Base-by-base conservation (phyloP, 305 asterid species). In the Petunia hybrid region DNA sequence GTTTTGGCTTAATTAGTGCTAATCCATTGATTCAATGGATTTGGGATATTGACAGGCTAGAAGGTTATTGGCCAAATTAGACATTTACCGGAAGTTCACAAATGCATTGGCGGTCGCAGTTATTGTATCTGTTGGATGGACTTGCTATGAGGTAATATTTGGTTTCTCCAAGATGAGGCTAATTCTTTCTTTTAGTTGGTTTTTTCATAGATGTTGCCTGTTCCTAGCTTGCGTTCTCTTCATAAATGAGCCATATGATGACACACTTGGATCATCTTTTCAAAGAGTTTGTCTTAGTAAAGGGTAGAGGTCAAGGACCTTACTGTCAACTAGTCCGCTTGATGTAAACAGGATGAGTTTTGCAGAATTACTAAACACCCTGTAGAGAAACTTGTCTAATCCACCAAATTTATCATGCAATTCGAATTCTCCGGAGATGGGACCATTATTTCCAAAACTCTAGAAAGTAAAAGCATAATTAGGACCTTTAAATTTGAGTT, bases 81-180 rank as follows among this genome's bases (percentile, higher is more conserved):
- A 97, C 80, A 84, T 97, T 73, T 97, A 95, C 89, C 88, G 98
- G 81, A 97, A 93, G 90, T 97, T 97, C 90, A 95, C 99, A 31
- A 97, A 97, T 88, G 98, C 98, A 71, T 86, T 92, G 87, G 97
- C 90, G 43, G 85, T 93, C 81, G 91, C 99, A 48, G 97, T 95
- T 84, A 82, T 97, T 22, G 92, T 94, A 67, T 97, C 99, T 78
- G 97, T 95, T 88, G 99, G 98, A 80, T 97, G 99, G 99, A 94
- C 90, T 56, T 93, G 97, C 85, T 94, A 93, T 22, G 99, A 93
- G 98, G 99, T 94, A 92, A 82, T 78, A 66, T 69, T 82, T 66
- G 38, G 12, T 13, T 71, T 53, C 35, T 53, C 3, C 64, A 55
- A 6, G 65, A 53, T 13, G 64, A 51, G 63, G 64, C 64, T 74